Conservation (phyloP, 768 basidiomycete genomes). For the Tylopilus plumbeoviolaceoides region DNA sequence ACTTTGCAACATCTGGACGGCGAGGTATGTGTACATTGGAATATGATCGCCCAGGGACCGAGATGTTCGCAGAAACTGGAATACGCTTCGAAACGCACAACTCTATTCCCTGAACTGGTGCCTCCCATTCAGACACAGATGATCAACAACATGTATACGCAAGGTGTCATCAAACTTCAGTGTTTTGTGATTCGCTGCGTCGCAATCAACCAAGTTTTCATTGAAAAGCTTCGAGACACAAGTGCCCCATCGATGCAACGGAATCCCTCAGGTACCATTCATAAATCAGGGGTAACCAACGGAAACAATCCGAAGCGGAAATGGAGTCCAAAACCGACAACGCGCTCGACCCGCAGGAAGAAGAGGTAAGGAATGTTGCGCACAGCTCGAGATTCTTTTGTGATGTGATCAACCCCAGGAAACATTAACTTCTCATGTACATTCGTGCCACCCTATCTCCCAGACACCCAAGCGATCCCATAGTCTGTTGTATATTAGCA, state of each 20-base stretch:
- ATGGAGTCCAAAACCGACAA: not conserved
- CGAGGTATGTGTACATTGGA: slow-evolving; percentile 4
- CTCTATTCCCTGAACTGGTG: slow-evolving; percentile 19
- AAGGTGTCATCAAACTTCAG: slow-evolving; percentile 24
- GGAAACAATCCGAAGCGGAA: slow-evolving; percentile 13
- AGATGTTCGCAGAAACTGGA: slow-evolving; percentile 17
- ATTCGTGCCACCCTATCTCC: not conserved
- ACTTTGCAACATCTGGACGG: slow-evolving; percentile 8
- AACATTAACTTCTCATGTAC: slow-evolving; percentile 2
- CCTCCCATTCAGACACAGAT: slow-evolving; percentile 23
- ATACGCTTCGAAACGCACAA: slow-evolving; percentile 14
- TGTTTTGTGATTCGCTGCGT: slow-evolving; percentile 26
- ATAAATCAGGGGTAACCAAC: not conserved
- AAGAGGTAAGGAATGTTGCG: slow-evolving; percentile 3
- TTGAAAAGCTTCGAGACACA: slow-evolving; percentile 9
- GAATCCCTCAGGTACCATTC: not conserved
- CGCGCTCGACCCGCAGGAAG: slow-evolving; percentile 3
- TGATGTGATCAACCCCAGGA: slow-evolving; percentile 5
- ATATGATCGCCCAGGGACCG: not conserved
- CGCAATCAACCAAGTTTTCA: slow-evolving; percentile 13
- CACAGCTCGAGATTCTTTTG: not conserved
- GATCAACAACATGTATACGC: slow-evolving; percentile 26
- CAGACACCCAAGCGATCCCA: not conserved
- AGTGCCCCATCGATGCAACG: not conserved
- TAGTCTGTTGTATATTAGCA: slow-evolving; percentile 2